These are phyloP conservation scores for Dimargaris xerosporica DNA, from an alignment of 192 early-diverging fungal species.

Conservation along the genomic window DNA sequence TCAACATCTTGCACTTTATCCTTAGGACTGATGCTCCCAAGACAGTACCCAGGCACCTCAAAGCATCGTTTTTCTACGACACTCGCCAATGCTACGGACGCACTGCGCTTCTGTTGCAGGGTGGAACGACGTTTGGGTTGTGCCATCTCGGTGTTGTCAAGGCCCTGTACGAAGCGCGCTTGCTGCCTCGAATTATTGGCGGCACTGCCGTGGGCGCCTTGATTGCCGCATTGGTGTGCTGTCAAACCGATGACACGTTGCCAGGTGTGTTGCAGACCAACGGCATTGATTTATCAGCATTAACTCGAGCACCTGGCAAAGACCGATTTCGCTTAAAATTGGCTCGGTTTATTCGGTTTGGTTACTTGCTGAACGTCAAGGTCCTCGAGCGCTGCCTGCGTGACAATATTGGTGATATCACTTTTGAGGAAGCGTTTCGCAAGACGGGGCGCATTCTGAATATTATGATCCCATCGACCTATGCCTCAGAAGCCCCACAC, in stretches of 20 bases:
- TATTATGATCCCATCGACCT: conserved; percentile 21
- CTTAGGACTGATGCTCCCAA: background rate
- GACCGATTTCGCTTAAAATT: conserved; percentile 37
- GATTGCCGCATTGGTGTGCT: conserved; percentile 66
- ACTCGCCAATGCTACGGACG: conserved; percentile 57
- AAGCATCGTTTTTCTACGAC: conserved; percentile 52
- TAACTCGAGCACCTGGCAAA: background rate
- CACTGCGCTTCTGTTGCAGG: conserved; percentile 73
- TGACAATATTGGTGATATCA: conserved; percentile 63
- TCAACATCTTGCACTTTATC: conserved; percentile 12
- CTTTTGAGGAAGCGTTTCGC: conserved; percentile 82
- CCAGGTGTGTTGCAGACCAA: conserved; percentile 15
- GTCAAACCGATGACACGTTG: conserved; percentile 64
- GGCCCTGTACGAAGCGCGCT: conserved; percentile 42
- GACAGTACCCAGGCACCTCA: conserved; percentile 1
- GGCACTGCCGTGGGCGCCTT: conserved; percentile 78
- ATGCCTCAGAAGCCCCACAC: conserved; percentile 54
- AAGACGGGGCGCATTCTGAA: conserved; percentile 76
- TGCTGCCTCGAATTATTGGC: conserved; percentile 71
- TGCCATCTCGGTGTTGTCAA: conserved; percentile 74
- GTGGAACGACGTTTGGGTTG: conserved; percentile 77
- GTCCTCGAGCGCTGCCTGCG: conserved; percentile 60
- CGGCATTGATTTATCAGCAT: conserved; percentile 13
- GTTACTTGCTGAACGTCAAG: conserved; percentile 56
- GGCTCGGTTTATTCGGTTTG: conserved; percentile 45